Evolutionary conservation across 2,329 filamentous ascomycete species (phyloP).

Genomic region (Alternaria novae-zelandiae): DNA sequence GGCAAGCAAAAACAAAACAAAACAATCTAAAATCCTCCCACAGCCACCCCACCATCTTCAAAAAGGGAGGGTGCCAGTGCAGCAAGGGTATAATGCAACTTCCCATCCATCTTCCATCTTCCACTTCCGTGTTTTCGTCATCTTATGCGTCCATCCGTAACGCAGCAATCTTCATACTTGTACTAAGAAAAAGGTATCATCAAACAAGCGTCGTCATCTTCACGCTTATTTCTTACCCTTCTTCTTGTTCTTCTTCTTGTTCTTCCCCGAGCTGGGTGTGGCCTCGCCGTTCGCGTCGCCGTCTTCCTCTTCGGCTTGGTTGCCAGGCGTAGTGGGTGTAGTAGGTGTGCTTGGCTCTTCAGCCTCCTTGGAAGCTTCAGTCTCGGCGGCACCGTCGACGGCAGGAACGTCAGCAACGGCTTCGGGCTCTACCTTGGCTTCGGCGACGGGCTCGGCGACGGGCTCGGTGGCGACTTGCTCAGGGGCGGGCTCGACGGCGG

Average conservation of each 20-base stretch:
- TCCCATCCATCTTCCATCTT: background rate
- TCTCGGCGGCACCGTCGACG: background rate
- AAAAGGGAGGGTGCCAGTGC: background rate
- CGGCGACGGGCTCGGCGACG: constrained; percentile 1
- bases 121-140: background rate
- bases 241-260: constrained; percentile 25
- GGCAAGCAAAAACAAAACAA: background rate
- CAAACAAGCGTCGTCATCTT: background rate
- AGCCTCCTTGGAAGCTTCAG: background rate
- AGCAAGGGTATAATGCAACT: constrained; percentile 16
- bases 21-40: constrained; percentile 6
- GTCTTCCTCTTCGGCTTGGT: constrained; percentile 1
- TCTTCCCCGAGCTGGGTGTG: constrained; percentile 6
- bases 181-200: background rate
- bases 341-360: constrained; percentile 8
- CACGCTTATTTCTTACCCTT: constrained; percentile 24
- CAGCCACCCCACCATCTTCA: constrained; percentile 1
- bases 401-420: background rate
- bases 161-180: background rate
- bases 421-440: background rate
- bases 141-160: background rate
- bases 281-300: constrained; percentile 4
- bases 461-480: constrained; percentile 4
- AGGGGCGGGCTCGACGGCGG: constrained; percentile 3
- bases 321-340: constrained; percentile 3